These are phyloP conservation scores for Acanthamoeba triangularis DNA, from an alignment of 208 protist genomes.

Conservation along the genomic window DNA sequence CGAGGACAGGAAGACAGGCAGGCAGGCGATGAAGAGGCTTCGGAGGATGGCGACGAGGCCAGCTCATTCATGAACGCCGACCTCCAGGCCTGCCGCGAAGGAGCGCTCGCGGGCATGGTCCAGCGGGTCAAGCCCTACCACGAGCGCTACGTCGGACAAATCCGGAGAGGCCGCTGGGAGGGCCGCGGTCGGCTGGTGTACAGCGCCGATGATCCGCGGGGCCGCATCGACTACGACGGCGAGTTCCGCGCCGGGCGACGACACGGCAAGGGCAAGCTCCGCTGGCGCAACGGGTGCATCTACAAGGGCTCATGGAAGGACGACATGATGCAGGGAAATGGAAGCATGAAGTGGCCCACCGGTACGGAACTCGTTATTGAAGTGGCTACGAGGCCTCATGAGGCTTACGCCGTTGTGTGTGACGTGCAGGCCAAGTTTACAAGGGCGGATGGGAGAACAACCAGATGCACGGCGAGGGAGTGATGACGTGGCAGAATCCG, in stretches of 20 bases:
- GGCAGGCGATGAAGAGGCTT: neutral
- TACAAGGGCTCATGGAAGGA: slow-evolving; percentile 72
- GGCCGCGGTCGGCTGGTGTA: neutral
- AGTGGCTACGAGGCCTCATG: no score
- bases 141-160: slow-evolving; percentile 42
- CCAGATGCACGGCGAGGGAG: slow-evolving; percentile 63
- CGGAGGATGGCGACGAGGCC: neutral
- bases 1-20: neutral
- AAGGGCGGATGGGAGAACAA: slow-evolving; percentile 71
- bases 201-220: slow-evolving; percentile 23
- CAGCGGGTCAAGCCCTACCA: slow-evolving; percentile 66
- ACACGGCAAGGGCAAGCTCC: slow-evolving; percentile 33
- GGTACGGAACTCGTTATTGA: neutral
- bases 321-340: slow-evolving; percentile 65
- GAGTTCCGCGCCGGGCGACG: slow-evolving; percentile 24
- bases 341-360: slow-evolving; percentile 60
- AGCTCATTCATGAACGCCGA: slow-evolving; percentile 36
- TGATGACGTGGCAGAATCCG: slow-evolving; percentile 70
- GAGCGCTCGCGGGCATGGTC: neutral
- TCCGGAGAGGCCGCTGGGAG: slow-evolving; percentile 22
- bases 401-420: neutral
- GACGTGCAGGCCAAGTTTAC: slow-evolving; percentile 30
- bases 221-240: slow-evolving; percentile 60
- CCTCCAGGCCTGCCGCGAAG: slow-evolving; percentile 18
- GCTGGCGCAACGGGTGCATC: slow-evolving; percentile 40